Conservation (phyloP, 202 grass and related monocot genomes). For the Saccharum hybrid region DNA sequence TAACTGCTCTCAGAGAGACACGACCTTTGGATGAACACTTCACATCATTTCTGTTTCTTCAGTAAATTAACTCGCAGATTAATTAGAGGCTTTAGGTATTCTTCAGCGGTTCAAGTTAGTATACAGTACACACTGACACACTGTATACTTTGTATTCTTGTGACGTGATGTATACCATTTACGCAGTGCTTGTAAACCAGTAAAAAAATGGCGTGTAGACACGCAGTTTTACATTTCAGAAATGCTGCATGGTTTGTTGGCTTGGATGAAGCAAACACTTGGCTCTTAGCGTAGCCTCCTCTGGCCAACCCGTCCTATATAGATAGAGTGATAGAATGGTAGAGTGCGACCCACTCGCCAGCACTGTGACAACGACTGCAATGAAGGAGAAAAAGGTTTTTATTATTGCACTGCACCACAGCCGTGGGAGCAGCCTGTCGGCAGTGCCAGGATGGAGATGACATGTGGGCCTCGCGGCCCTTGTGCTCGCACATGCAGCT, state of each 20-base stretch:
- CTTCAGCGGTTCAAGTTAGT: background rate
- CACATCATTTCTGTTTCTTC: constrained; percentile 24
- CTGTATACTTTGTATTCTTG: background rate
- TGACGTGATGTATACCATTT: background rate
- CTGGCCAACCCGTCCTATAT: background rate
- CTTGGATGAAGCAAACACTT: constrained; percentile 20
- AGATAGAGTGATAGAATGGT: constrained; percentile 23
- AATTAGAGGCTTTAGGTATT: background rate
- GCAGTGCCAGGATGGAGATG: constrained; percentile 26
- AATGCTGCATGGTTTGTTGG: constrained; percentile 25
- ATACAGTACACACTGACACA: background rate
- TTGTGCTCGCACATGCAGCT: constrained; percentile 36
- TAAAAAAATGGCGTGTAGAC: background rate
- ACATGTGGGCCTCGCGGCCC: constrained; percentile 26
- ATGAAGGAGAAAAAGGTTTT: background rate
- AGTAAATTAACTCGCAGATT: background rate
- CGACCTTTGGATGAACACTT: constrained; percentile 1
- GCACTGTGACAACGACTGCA: constrained; percentile 31
- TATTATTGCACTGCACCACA: constrained; percentile 18
- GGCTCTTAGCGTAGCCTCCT: constrained; percentile 37
- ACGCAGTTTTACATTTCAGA: background rate
- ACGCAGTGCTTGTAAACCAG: background rate
- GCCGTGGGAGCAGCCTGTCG: constrained; percentile 22
- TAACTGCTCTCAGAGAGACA: background rate
- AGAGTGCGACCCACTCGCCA: constrained; percentile 37